phyloP scores from a whole-genome alignment of 2,329 filamentous ascomycete genomes.

The Monosporascus sp. region DNA sequence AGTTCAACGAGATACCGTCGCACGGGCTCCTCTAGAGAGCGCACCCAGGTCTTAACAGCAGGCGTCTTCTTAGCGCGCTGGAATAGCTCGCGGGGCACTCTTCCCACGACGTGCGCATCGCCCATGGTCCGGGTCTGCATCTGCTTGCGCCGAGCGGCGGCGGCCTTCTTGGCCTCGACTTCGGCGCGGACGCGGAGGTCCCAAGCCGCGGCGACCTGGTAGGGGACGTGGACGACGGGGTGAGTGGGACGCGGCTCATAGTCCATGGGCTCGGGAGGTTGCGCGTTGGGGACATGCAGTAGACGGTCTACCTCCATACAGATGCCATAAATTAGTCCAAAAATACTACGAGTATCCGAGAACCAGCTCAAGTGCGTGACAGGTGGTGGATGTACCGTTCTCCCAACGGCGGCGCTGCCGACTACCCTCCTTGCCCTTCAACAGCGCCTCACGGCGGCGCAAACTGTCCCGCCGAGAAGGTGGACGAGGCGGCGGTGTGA shows the following conservation, averaged over 20 bases:
- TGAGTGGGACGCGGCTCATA: conserved; percentile 81
- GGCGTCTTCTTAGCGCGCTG: conserved; percentile 74
- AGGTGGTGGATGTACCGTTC: conserved; percentile 60
- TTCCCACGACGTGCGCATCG: conserved; percentile 41
- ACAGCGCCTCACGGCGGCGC: conserved; percentile 63
- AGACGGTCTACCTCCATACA: conserved; percentile 61
- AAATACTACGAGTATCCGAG: background rate
- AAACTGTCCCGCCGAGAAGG: conserved; percentile 49
- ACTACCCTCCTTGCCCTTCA: conserved; percentile 88
- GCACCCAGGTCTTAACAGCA: conserved; percentile 73
- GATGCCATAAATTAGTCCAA: conserved; percentile 2
- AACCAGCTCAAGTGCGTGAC: background rate
- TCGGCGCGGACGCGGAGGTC: conserved; percentile 39
- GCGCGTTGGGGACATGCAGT: conserved; percentile 76
- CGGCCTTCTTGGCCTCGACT: conserved; percentile 41
- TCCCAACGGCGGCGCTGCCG: conserved; percentile 87
- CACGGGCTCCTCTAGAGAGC: conserved; percentile 80
- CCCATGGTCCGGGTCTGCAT: conserved; percentile 34
- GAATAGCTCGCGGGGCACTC: conserved; percentile 74
- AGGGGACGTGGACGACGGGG: conserved; percentile 72
- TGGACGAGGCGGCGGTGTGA: conserved; percentile 36
- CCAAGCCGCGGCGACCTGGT: conserved; percentile 65
- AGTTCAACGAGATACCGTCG: conserved; percentile 64
- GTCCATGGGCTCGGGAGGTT: conserved; percentile 76
- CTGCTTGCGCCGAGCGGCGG: conserved; percentile 37